Conservation (phyloP, 495 filamentous ascomycete species). For the Aspergillus sparsus region DNA sequence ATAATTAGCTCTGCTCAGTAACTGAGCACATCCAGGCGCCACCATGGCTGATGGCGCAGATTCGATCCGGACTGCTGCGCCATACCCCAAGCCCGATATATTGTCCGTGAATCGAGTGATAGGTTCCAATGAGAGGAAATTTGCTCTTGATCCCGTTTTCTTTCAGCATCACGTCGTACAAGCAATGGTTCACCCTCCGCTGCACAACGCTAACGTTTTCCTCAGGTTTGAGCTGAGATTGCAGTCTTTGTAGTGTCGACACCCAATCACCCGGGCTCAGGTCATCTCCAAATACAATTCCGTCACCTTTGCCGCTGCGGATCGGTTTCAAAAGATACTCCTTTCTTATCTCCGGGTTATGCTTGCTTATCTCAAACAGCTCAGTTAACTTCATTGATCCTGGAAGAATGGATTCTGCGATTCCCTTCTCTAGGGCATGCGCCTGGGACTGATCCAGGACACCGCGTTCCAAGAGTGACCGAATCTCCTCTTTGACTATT, state of each 20-base stretch:
- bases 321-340: conserved; percentile 43
- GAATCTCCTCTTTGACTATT: conserved; percentile 40
- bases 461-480: conserved; percentile 24
- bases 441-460: conserved; percentile 34
- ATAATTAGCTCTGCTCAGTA: too few relatives aligned
- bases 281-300: conserved; percentile 46
- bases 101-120: conserved; percentile 26
- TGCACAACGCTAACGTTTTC: conserved; percentile 33
- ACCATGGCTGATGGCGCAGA: too few relatives aligned
- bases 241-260: conserved; percentile 20
- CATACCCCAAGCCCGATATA: conserved; percentile 32
- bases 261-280: conserved; percentile 32
- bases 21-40: too few relatives aligned
- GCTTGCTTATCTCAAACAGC: conserved; percentile 16
- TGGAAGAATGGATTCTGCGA: conserved; percentile 27
- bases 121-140: conserved; percentile 34
- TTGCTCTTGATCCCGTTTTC: not conserved
- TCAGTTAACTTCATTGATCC: conserved; percentile 22
- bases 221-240: conserved; percentile 5
- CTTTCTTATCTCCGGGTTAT: conserved; percentile 21
- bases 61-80: conserved; percentile 1
- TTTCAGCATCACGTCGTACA: conserved; percentile 28
- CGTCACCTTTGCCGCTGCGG: conserved; percentile 41
- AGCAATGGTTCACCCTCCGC: conserved; percentile 28
- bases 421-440: conserved; percentile 25